Conservation (phyloP, 2,329 filamentous ascomycete species). For the Didymella pinodella region DNA sequence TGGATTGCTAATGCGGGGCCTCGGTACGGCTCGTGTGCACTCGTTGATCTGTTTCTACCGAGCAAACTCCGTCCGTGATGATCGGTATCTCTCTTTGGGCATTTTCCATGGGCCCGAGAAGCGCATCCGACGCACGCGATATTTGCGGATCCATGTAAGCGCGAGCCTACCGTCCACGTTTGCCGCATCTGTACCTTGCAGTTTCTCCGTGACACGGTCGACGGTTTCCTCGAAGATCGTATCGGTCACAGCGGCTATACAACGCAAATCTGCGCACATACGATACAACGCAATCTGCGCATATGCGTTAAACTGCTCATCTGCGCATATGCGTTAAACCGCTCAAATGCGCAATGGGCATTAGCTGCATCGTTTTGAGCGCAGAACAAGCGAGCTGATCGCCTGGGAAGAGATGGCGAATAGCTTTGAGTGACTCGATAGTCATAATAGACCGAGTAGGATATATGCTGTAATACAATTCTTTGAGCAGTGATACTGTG, state of each 20-base stretch:
- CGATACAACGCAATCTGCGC: no score
- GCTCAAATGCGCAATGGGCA: neutral
- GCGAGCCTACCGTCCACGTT: neutral
- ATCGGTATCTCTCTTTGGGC: neutral
- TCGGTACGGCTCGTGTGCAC: neutral
- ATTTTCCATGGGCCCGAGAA: neutral
- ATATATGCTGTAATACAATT: neutral
- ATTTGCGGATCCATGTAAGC: neutral
- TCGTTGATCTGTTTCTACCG: neutral
- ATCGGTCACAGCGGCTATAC: neutral
- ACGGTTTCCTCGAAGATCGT: neutral
- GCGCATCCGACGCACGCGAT: neutral
- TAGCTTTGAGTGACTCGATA: neutral
- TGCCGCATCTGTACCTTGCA: conserved; percentile 4
- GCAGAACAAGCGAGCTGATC: neutral
- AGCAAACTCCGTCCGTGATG: neutral
- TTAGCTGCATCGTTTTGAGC: neutral
- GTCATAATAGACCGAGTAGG: neutral
- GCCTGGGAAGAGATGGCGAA: neutral
- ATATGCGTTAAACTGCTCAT: neutral
- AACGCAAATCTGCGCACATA: no score
- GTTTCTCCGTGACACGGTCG: neutral
- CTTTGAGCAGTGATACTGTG: neutral
- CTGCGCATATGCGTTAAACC: neutral
- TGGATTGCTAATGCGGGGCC: neutral